Percentiles rank a stretch among this genome's conserved stretches.
These are phyloP conservation scores for Alternaria tenuissima DNA, from an alignment of 2,329 filamentous ascomycete species.

Conservation along the genomic window DNA sequence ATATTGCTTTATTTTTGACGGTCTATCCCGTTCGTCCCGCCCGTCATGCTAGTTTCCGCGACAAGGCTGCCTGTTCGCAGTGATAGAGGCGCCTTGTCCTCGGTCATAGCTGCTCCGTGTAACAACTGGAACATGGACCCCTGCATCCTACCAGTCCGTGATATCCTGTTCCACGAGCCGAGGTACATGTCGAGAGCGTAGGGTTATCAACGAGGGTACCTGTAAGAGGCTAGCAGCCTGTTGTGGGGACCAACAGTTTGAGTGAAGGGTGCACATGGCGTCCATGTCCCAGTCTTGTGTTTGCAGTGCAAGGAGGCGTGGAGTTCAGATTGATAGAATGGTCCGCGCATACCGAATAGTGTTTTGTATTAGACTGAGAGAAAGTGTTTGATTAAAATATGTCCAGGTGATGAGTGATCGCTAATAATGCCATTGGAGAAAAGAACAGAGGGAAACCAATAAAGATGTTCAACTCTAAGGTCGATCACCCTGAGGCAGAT, in stretches of 20 bases:
- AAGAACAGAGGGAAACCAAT: conserved; percentile 28
- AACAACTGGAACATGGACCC: conserved; percentile 2
- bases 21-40: conserved; percentile 11
- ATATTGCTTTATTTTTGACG: conserved; percentile 16
- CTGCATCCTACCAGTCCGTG: not conserved
- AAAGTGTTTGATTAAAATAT: conserved; percentile 31
- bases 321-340: conserved; percentile 15
- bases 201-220: not conserved
- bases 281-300: not conserved
- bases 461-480: conserved; percentile 51
- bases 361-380: conserved; percentile 23
- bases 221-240: not conserved
- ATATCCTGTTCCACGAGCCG: not conserved
- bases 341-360: conserved; percentile 48
- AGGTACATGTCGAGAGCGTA: conserved; percentile 1
- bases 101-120: not conserved
- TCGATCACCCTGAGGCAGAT: conserved; percentile 51
- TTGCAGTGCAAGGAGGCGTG: not conserved
- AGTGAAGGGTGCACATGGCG: not conserved
- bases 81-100: not conserved
- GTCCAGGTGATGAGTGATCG: conserved; percentile 15
- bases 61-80: not conserved
- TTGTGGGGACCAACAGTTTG: not conserved
- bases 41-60: conserved; percentile 1
- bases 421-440: conserved; percentile 17